Conservation (phyloP, 352 stramenopile species). For the Globisporangium canariense region DNA sequence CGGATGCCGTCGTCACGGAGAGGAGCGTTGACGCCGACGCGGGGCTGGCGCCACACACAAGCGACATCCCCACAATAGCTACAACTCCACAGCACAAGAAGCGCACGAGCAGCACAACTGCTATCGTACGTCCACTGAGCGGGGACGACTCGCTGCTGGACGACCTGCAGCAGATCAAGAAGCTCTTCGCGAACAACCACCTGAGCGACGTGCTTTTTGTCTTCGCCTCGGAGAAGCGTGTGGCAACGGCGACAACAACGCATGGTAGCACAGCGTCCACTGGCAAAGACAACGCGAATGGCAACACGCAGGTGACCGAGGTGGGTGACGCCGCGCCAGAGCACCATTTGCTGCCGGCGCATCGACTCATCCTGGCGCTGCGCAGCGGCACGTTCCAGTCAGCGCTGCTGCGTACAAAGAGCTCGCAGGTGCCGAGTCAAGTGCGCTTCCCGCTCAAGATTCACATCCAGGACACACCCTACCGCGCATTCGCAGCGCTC, state of each 20-base stretch:
- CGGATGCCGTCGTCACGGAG: not conserved
- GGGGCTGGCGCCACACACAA: not conserved
- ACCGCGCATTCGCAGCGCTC: slow-evolving; percentile 62
- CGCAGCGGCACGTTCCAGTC: slow-evolving; percentile 70
- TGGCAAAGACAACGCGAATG: not conserved
- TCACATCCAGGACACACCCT: slow-evolving; percentile 77
- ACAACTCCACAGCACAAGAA: not conserved
- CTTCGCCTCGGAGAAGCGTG: slow-evolving; percentile 43
- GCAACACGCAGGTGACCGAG: not conserved
- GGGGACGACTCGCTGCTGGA: slow-evolving; percentile 30
- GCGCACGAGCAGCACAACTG: not conserved
- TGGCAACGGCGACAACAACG: not conserved
- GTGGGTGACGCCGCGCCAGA: slow-evolving; percentile 5
- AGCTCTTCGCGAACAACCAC: slow-evolving; percentile 66
- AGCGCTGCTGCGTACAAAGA: slow-evolving; percentile 63
- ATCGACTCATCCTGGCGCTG: slow-evolving; percentile 70
- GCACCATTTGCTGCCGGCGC: slow-evolving; percentile 63
- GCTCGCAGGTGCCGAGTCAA: slow-evolving; percentile 58
- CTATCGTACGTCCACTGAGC: not conserved
- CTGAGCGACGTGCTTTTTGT: slow-evolving; percentile 81
- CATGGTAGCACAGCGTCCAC: not conserved
- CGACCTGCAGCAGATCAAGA: slow-evolving; percentile 53
- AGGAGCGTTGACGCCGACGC: not conserved
- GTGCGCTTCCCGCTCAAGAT: slow-evolving; percentile 82
- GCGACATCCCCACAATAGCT: not conserved